These are phyloP conservation scores for Trichoderma erinaceum DNA, from an alignment of 495 filamentous ascomycete species.

Conservation along the genomic window DNA sequence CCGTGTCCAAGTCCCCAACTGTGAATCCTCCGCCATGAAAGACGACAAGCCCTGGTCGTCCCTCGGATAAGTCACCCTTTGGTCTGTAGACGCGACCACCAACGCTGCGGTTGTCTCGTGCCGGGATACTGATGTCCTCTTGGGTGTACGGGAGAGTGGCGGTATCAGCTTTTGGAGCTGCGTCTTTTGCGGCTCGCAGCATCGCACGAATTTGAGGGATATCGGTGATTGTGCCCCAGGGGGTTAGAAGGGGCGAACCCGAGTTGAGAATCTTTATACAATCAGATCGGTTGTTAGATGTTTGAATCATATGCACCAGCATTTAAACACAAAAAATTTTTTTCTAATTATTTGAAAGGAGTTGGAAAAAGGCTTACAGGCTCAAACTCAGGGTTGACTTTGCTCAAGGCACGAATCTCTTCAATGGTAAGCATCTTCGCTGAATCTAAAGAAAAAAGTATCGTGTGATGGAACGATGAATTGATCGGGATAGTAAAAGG, in stretches of 20 bases:
- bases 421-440: constrained; percentile 14
- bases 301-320: background rate
- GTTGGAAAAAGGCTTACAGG: background rate
- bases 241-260: background rate
- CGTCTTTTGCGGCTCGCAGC: background rate
- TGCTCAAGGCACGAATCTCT: constrained; percentile 19
- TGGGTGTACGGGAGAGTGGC: constrained; percentile 12
- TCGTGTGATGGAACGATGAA: background rate
- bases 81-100: constrained; percentile 30
- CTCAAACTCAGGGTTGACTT: constrained; percentile 18
- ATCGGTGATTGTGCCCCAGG: constrained; percentile 19
- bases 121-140: constrained; percentile 27
- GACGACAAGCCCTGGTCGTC: constrained; percentile 34
- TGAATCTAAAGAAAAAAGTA: background rate
- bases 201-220: constrained; percentile 17
- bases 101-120: constrained; percentile 34
- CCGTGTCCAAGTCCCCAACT: constrained; percentile 31
- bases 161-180: background rate
- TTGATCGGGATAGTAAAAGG: too few relatives aligned
- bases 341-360: too few relatives aligned
- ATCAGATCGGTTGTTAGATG: background rate
- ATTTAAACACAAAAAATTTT: too few relatives aligned
- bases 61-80: constrained; percentile 16
- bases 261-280: constrained; percentile 2
- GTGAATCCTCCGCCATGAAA: constrained; percentile 40